Conservation (phyloP, 192 early-diverging fungal genomes). For the Linnemannia hyalina region DNA sequence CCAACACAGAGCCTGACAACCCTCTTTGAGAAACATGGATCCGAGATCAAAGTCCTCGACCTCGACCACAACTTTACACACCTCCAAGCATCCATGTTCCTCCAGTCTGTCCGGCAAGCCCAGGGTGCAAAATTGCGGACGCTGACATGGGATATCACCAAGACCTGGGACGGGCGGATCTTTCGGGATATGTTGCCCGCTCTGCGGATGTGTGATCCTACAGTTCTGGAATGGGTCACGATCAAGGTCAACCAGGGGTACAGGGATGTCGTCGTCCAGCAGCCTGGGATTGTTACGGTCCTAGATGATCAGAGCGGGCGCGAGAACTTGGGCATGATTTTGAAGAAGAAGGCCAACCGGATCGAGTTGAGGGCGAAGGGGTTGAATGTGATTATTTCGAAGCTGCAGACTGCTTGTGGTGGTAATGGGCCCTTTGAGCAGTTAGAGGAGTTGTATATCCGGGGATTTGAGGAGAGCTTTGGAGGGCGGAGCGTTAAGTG, state of each 20-base stretch:
- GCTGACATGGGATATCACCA: constrained; percentile 4
- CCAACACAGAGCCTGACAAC: neutral
- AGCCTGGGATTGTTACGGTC: neutral
- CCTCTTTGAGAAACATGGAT: neutral
- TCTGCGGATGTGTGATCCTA: neutral
- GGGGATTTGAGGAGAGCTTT: neutral
- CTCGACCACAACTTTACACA: constrained; percentile 2
- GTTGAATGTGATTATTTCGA: neutral
- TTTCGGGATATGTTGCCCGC: neutral
- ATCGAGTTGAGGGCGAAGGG: neutral
- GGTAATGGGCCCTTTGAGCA: neutral
- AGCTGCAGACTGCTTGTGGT: neutral
- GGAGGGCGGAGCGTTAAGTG: neutral
- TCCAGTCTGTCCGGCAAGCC: neutral
- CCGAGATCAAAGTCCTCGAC: neutral
- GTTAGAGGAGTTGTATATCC: constrained; percentile 1
- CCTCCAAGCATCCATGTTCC: neutral
- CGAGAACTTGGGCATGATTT: neutral
- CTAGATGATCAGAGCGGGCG: neutral
- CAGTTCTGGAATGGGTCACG: neutral
- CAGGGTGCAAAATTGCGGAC: neutral
- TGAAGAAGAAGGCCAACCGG: constrained; percentile 2
- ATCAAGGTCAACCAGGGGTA: neutral
- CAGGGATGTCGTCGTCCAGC: neutral
- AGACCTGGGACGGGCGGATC: constrained; percentile 1